These are phyloP conservation scores for Russula foetens DNA, from an alignment of 768 basidiomycete genomes.

Conservation along the genomic window DNA sequence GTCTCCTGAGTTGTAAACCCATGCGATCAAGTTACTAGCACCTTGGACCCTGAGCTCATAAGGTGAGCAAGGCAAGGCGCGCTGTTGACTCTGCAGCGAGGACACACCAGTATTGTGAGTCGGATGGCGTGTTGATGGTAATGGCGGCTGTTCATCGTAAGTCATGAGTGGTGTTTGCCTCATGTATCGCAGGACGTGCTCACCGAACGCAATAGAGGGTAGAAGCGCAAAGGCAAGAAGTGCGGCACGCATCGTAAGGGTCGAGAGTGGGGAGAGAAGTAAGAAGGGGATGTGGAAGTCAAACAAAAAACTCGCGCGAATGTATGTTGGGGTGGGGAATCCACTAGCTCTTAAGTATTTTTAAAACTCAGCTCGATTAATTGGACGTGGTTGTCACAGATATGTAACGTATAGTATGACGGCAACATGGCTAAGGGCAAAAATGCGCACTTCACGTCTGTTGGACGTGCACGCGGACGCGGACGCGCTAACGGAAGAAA, in stretches of 20 bases:
- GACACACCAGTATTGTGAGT: slow-evolving; percentile 27
- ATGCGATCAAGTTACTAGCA: slow-evolving; percentile 29
- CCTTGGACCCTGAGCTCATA: slow-evolving; percentile 28
- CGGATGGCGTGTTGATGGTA: slow-evolving; percentile 26
- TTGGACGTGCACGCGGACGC: background rate
- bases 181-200: background rate
- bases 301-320: background rate
- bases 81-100: background rate
- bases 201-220: slow-evolving; percentile 23
- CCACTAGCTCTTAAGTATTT: background rate
- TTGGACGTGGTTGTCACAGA: background rate
- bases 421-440: slow-evolving; percentile 12
- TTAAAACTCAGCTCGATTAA: slow-evolving; percentile 12
- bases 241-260: slow-evolving; percentile 25
- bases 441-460: background rate
- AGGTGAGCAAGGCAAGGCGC: background rate
- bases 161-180: background rate
- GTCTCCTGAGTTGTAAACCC: slow-evolving; percentile 28
- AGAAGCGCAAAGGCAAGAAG: slow-evolving; percentile 24
- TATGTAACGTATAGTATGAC: no score
- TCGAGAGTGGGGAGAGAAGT: background rate
- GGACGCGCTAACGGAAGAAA: background rate
- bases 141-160: slow-evolving; percentile 23
- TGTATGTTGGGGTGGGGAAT: no score
- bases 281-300: background rate